Conservation (phyloP, 129 eudicot species). For the Flaveria trinervia region DNA sequence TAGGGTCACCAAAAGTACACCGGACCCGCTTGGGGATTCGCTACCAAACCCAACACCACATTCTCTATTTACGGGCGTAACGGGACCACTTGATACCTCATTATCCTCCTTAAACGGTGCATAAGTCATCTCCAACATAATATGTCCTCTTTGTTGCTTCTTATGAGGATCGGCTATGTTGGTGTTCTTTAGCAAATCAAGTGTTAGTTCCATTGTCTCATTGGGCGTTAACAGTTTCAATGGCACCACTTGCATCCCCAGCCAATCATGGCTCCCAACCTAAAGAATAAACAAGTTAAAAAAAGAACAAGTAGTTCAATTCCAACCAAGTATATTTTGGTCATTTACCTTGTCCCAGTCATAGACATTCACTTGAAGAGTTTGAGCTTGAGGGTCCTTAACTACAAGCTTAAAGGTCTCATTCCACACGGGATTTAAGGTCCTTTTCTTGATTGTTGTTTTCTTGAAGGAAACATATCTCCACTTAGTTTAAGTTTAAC, state of each 20-base stretch:
- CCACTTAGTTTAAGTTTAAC: conserved; percentile 73
- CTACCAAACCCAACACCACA: conserved; percentile 26
- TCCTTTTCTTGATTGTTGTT: conserved; percentile 70
- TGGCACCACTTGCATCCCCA: conserved; percentile 80
- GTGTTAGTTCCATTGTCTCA: conserved; percentile 63
- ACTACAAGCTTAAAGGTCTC: conserved; percentile 78
- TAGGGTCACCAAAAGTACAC: conserved; percentile 62
- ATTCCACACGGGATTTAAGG: conserved; percentile 77
- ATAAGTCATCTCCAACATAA: conserved; percentile 71
- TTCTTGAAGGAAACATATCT: conserved; percentile 67
- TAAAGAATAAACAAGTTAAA: conserved; percentile 24
- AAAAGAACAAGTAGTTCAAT: not conserved
- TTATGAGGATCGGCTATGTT: conserved; percentile 45
- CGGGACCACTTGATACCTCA: conserved; percentile 40
- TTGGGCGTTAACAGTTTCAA: conserved; percentile 65
- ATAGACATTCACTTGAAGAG: conserved; percentile 58
- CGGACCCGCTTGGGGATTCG: conserved; percentile 40
- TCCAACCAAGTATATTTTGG: conserved; percentile 7
- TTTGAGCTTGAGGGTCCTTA: conserved; percentile 72
- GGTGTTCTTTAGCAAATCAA: conserved; percentile 73
- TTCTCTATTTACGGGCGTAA: conserved; percentile 34
- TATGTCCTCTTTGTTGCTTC: conserved; percentile 68
- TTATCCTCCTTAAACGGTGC: conserved; percentile 76
- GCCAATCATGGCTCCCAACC: conserved; percentile 78
- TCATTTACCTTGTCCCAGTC: conserved; percentile 88